Conservation (phyloP, 305 asterid species). For the Fraxinus angustifolia region DNA sequence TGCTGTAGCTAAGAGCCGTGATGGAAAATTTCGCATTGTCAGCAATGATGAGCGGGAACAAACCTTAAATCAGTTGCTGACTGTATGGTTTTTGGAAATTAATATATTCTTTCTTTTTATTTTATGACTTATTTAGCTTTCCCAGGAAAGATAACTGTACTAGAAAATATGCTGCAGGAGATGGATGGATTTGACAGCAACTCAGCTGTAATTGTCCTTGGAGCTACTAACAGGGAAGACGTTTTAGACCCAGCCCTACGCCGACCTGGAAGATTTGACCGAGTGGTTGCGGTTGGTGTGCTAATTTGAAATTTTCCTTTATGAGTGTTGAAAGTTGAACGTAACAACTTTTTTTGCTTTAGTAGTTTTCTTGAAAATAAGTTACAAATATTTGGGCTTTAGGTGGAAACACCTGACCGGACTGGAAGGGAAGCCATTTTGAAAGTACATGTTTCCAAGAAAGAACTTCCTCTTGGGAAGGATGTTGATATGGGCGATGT, state of each 20-base stretch:
- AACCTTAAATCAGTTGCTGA: conserved; percentile 93
- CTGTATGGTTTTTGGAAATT: conserved; percentile 52
- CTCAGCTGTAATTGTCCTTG: conserved; percentile 97
- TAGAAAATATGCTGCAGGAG: conserved; percentile 58
- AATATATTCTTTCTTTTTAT: conserved; percentile 5
- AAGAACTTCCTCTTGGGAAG: conserved; percentile 89
- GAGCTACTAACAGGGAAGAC: conserved; percentile 97
- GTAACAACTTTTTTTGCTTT: not conserved
- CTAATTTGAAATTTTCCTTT: conserved; percentile 11
- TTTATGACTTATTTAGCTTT: conserved; percentile 7
- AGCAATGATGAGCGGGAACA: conserved; percentile 99
- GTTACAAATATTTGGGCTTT: conserved; percentile 24
- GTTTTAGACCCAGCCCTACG: conserved; percentile 98
- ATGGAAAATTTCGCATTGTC: conserved; percentile 86
- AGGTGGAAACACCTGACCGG: conserved; percentile 99
- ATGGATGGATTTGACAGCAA: conserved; percentile 99
- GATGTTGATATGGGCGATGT: conserved; percentile 75
- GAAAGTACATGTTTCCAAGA: conserved; percentile 82
- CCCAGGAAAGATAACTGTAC: conserved; percentile 27
- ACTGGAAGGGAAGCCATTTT: conserved; percentile 92
- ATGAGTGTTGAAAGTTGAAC: conserved; percentile 15
- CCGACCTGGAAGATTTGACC: conserved; percentile 99
- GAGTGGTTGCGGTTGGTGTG: conserved; percentile 76
- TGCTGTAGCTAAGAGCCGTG: conserved; percentile 99
- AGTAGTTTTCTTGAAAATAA: conserved; percentile 9